These are phyloP conservation scores for Penicillium polonicum DNA, from an alignment of 2,329 filamentous ascomycete genomes.

Conservation along the genomic window DNA sequence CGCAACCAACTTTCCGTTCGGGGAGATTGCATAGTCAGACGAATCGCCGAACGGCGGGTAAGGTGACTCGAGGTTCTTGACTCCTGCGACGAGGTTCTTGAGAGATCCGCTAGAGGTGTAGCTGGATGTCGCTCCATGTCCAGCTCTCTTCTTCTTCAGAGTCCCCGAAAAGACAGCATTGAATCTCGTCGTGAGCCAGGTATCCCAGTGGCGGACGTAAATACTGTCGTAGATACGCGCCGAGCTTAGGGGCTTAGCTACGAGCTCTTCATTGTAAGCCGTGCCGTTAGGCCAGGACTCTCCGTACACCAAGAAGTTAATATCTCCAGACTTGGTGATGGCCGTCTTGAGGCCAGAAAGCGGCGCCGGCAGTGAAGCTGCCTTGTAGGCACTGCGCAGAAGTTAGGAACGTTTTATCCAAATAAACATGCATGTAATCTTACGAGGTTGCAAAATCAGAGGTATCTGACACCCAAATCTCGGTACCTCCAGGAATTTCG, in stretches of 20 bases:
- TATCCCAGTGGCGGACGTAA: conserved; percentile 81
- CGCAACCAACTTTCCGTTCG: conserved; percentile 41
- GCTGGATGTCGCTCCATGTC: conserved; percentile 38
- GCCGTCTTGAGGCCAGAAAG: conserved; percentile 42
- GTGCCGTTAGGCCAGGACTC: conserved; percentile 66
- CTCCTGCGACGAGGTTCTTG: conserved; percentile 40
- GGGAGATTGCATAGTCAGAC: conserved; percentile 70
- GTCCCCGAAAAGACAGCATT: conserved; percentile 72
- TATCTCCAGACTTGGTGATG: conserved; percentile 40
- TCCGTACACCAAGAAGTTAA: conserved; percentile 57
- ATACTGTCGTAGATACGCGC: conserved; percentile 71
- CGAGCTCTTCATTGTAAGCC: conserved; percentile 65
- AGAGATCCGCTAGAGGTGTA: conserved; percentile 57
- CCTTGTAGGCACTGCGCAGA: conserved; percentile 34
- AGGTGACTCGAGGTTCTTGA: conserved; percentile 47
- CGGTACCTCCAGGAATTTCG: conserved; percentile 40
- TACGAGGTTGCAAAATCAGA: conserved; percentile 35
- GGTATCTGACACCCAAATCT: conserved; percentile 40
- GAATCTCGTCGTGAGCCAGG: conserved; percentile 67
- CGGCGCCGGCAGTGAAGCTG: conserved; percentile 38
- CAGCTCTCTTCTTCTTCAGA: conserved; percentile 44
- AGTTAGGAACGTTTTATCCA: background rate
- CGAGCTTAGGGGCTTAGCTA: conserved; percentile 59
- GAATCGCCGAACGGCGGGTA: conserved; percentile 69
- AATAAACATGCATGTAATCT: conserved; percentile 1